Evolutionary conservation across 805 yeast species (phyloP), one percentile per base, ranked within the genome.

Genomic region (Diddensiella santjacobensis): DNA sequence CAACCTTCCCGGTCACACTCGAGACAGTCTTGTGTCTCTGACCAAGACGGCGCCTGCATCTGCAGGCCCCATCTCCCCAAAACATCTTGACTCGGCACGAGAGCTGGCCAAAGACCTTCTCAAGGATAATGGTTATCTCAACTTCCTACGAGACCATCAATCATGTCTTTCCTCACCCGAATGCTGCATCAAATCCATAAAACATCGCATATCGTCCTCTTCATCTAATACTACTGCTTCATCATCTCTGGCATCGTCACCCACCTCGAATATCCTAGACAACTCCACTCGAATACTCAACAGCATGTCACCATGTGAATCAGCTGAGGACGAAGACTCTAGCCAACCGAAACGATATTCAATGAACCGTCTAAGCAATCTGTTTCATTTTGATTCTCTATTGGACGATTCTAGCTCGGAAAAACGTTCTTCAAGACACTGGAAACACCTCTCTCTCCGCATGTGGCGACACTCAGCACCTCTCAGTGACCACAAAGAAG

Each of bases 71-170:
- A 51, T 59, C 5, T 40, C 23, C 18, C 65, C 60, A 10, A 43
- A 31, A 13, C 42, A 35, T 22, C 48, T 61, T 10, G 50, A 42
- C 11, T 40, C 35, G 15, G 64, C 62, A 2, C 47, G 53, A 3
- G 41, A 43, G 1, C 51, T 53, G 40, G 61, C 50, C 29, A 54
- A 55, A 44, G 64, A 63, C 10, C 49, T 63, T 22, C 54, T 63
- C 58, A 52, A 51, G 44, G 66, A 58, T 13, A 58, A 58, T 33
- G 62, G 56, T n/a, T 62, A 57, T 43, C 39, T 60, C 30, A 55
- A 58, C n/a, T 63, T 63, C 48, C 19, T 63, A 3, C 49, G 40
- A 41, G 24, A 43, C 26, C 47, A 45, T 15, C 47, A 44, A 44
- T 6, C 33, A n/a, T n/a, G n/a, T n/a, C n/a, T n/a, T n/a, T n/a